A percentile compares a stretch with the other conserved stretches of the same genome.
Conservation (phyloP, 305 asterid species). For the Solanum hybrid region DNA sequence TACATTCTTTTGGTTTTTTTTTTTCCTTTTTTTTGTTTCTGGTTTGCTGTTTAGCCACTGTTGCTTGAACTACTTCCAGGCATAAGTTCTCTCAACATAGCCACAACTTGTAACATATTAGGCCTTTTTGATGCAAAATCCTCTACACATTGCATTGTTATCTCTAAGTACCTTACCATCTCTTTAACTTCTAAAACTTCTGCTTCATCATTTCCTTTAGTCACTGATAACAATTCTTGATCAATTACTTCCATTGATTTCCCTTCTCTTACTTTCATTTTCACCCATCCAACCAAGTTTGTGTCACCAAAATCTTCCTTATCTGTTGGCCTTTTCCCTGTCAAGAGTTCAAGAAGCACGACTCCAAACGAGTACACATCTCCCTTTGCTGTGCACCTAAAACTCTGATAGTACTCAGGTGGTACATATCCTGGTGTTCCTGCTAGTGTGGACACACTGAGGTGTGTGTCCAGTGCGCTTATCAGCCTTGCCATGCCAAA, state of each 20-base stretch:
- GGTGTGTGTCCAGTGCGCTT: conserved; percentile 80
- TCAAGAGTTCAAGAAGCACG: conserved; percentile 60
- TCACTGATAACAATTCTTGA: conserved; percentile 31
- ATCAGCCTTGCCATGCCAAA: conserved; percentile 93
- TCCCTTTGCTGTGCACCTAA: conserved; percentile 83
- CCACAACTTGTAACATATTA: conserved; percentile 85
- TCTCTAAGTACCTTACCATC: conserved; percentile 78
- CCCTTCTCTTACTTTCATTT: conserved; percentile 84
- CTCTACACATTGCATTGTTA: conserved; percentile 75
- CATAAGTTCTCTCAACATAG: conserved; percentile 78
- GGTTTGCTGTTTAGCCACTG: conserved; percentile 11
- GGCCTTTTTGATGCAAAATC: conserved; percentile 94
- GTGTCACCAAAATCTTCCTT: conserved; percentile 96
- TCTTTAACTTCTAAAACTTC: conserved; percentile 73
- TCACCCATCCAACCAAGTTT: conserved; percentile 93
- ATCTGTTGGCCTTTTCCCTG: conserved; percentile 88
- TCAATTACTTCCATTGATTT: conserved; percentile 85
- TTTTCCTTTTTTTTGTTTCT: background rate
- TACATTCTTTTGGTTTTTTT: background rate
- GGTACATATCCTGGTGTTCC: conserved; percentile 92
- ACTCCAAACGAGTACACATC: conserved; percentile 88
- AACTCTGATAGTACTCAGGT: conserved; percentile 88
- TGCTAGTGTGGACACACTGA: conserved; percentile 80
- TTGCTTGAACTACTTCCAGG: conserved; percentile 31
- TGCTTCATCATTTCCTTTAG: conserved; percentile 44